A percentile compares a stretch with the other conserved stretches of the same genome.
These are phyloP conservation scores for Diaporthe capsici DNA, from an alignment of 2,329 filamentous ascomycete genomes.

Conservation along the genomic window DNA sequence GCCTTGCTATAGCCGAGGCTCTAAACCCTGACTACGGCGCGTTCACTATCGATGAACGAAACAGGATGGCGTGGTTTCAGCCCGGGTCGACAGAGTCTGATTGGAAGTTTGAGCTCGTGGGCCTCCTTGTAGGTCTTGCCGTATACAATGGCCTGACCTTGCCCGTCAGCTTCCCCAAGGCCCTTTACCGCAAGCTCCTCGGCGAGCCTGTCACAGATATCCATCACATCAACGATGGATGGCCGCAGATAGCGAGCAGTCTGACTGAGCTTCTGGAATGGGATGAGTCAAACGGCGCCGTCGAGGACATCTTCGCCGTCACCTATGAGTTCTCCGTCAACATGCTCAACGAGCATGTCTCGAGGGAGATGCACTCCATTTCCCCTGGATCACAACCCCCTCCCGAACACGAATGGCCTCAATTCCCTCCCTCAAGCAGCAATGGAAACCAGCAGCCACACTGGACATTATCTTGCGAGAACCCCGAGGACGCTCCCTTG, in stretches of 20 bases:
- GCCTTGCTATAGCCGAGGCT: slow-evolving; percentile 83
- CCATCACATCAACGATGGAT: slow-evolving; percentile 86
- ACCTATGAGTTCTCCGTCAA: slow-evolving; percentile 87
- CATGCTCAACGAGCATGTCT: slow-evolving; percentile 69
- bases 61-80: slow-evolving; percentile 89
- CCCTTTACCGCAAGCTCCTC: slow-evolving; percentile 85
- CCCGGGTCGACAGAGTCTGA: slow-evolving; percentile 85
- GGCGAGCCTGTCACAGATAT: slow-evolving; percentile 77
- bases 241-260: slow-evolving; percentile 84
- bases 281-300: slow-evolving; percentile 80
- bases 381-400: slow-evolving; percentile 44
- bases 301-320: slow-evolving; percentile 85
- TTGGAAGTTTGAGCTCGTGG: slow-evolving; percentile 92
- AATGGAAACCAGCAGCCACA: neutral
- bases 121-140: slow-evolving; percentile 88
- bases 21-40: slow-evolving; percentile 83
- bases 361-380: slow-evolving; percentile 66
- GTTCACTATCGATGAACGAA: slow-evolving; percentile 83
- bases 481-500: slow-evolving; percentile 72
- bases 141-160: slow-evolving; percentile 94
- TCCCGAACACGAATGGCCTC: slow-evolving; percentile 63
- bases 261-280: slow-evolving; percentile 81
- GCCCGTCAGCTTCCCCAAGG: slow-evolving; percentile 88
- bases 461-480: slow-evolving; percentile 49
- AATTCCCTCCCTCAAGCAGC: slow-evolving; percentile 53